Conservation (phyloP, 1,139 yeast species). For the Kodamaea plutei region DNA sequence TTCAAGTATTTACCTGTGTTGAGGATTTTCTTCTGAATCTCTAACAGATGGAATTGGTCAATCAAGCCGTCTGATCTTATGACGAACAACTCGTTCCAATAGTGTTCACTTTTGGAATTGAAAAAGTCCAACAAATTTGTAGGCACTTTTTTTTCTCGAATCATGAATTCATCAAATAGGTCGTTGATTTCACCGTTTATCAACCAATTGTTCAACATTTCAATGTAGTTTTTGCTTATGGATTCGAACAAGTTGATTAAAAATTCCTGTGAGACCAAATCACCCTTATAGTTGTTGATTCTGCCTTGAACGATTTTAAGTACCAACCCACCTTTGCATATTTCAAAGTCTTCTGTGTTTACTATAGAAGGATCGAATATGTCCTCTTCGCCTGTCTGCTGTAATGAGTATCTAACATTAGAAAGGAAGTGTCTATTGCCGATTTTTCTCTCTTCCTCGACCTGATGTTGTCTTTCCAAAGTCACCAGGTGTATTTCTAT, state of each 20-base stretch:
- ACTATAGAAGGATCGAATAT: conserved; percentile 38
- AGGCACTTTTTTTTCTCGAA: conserved; percentile 44
- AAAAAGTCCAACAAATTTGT: conserved; percentile 30
- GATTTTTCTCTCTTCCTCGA: conserved; percentile 11
- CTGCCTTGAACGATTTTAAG: conserved; percentile 59
- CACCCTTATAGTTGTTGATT: conserved; percentile 62
- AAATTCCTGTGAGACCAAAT: conserved; percentile 51
- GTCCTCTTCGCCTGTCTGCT: too few relatives aligned
- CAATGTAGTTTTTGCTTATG: conserved; percentile 62
- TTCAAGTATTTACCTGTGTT: conserved; percentile 84
- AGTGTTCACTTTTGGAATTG: conserved; percentile 59
- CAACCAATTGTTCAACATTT: conserved; percentile 76
- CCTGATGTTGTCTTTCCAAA: conserved; percentile 16
- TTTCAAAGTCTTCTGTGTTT: conserved; percentile 50
- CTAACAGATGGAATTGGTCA: conserved; percentile 54
- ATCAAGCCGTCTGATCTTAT: conserved; percentile 75
- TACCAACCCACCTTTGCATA: conserved; percentile 68
- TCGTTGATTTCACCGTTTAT: conserved; percentile 71
- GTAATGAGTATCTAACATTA: conserved; percentile 29
- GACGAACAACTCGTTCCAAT: conserved; percentile 84
- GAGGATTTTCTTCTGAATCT: conserved; percentile 60
- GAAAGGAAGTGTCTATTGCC: conserved; percentile 7
- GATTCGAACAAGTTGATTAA: conserved; percentile 50
- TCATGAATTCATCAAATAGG: conserved; percentile 78
- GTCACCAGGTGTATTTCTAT: conserved; percentile 42